Conservation (phyloP, 352 stramenopile species). For the Globisporangium irregulare region DNA sequence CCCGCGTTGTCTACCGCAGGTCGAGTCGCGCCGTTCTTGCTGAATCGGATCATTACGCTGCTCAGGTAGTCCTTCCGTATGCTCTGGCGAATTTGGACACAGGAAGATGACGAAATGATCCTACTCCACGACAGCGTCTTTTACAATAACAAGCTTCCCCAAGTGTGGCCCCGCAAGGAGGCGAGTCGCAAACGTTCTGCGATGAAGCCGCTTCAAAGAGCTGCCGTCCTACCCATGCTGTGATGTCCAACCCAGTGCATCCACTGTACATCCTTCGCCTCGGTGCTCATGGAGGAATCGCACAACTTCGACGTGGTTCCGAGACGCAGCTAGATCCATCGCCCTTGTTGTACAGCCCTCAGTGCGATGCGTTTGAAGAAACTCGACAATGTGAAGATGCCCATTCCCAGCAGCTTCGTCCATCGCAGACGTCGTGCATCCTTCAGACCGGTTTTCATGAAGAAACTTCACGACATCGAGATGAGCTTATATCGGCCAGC, state of each 20-base stretch:
- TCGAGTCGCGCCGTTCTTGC: neutral
- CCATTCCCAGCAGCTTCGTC: neutral
- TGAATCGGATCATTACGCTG: conserved; percentile 6
- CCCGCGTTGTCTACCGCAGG: neutral
- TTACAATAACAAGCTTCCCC: conserved; percentile 4
- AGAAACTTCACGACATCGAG: neutral
- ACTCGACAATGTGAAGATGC: neutral
- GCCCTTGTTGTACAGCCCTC: neutral
- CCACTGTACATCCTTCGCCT: neutral
- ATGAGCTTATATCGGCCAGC: no score
- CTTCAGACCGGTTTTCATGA: neutral
- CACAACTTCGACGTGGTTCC: neutral
- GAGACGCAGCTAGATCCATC: neutral
- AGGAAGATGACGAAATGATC: conserved; percentile 1
- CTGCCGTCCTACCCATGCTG: neutral
- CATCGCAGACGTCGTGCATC: neutral
- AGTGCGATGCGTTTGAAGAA: neutral
- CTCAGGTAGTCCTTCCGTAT: conserved; percentile 1
- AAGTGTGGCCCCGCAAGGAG: neutral
- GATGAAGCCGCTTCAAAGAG: neutral
- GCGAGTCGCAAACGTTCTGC: neutral
- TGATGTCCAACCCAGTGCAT: neutral
- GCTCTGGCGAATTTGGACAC: conserved; percentile 5
- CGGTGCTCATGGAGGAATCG: neutral
- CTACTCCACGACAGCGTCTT: conserved; percentile 6